Evolutionary conservation across 306 rosid genomes (phyloP).

Genomic region (Trichosanthes cucumerina): DNA sequence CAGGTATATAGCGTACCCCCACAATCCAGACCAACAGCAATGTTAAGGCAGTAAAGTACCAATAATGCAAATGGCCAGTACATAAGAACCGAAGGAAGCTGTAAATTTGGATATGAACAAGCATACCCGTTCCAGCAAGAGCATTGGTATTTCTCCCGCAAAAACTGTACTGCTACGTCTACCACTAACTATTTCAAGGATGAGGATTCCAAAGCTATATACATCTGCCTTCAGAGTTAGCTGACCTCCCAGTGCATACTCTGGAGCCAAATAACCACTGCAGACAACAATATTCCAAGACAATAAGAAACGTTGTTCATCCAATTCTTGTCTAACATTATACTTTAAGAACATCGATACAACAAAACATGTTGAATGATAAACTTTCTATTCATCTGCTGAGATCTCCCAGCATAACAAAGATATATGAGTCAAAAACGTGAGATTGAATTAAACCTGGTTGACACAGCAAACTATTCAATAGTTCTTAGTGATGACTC

Average conservation of each 20-base stretch:
- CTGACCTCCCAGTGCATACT: slow-evolving; percentile 91
- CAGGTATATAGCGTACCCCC: neutral
- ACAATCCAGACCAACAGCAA: neutral
- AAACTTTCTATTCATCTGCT: neutral
- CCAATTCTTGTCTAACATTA: neutral
- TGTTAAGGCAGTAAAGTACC: neutral
- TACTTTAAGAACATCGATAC: neutral
- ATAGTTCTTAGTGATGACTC: neutral
- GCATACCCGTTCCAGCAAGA: slow-evolving; percentile 71
- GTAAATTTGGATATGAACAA: slow-evolving; percentile 1
- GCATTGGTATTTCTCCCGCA: slow-evolving; percentile 42
- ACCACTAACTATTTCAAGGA: slow-evolving; percentile 78
- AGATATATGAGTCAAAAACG: neutral
- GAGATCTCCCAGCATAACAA: neutral
- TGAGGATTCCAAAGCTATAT: slow-evolving; percentile 82
- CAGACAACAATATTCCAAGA: slow-evolving; percentile 19
- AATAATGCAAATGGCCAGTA: neutral
- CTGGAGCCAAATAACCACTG: slow-evolving; percentile 98
- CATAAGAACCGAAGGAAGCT: slow-evolving; percentile 5
- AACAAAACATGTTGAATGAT: neutral
- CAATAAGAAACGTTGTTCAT: neutral
- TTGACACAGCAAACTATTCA: neutral
- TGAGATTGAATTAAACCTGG: neutral
- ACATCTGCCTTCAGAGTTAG: slow-evolving; percentile 82
- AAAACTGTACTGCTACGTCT: slow-evolving; percentile 50